Conservation (phyloP, 23 red algal species). For the Cyanidium caldarium region DNA sequence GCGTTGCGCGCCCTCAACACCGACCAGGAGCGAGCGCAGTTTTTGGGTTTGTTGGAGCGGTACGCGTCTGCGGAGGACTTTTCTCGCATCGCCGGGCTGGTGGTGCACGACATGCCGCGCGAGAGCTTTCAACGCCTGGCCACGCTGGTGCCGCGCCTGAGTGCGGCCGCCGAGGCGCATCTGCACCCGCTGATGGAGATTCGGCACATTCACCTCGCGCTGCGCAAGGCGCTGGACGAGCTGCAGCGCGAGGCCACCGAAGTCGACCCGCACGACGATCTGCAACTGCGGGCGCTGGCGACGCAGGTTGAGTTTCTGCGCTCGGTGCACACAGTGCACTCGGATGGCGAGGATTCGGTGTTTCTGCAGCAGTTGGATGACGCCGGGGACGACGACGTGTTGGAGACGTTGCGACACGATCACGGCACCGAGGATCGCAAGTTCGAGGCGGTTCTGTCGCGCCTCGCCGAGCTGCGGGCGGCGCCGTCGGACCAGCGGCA, state of each 20-base stretch:
- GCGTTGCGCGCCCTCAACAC: conserved; percentile 4
- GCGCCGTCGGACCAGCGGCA: background rate
- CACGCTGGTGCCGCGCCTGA: background rate
- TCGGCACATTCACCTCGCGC: conserved; percentile 13
- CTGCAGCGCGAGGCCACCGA: background rate
- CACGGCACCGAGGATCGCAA: conserved; percentile 7
- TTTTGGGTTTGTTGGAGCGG: conserved; percentile 11
- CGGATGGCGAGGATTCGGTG: conserved; percentile 9
- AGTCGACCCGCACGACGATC: conserved; percentile 9
- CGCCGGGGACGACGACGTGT: background rate
- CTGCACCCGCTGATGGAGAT: conserved; percentile 28
- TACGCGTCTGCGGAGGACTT: conserved; percentile 17
- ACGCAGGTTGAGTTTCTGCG: conserved; percentile 7
- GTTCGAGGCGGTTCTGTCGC: background rate
- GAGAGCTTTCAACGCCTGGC: background rate
- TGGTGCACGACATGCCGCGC: conserved; percentile 10
- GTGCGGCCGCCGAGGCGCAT: background rate
- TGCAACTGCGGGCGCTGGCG: background rate
- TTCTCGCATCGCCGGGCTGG: background rate
- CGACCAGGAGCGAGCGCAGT: background rate
- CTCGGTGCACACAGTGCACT: conserved; percentile 7
- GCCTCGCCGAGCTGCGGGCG: background rate
- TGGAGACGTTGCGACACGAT: conserved; percentile 3
- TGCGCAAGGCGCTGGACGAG: conserved; percentile 18
- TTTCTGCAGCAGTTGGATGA: background rate